Percentiles rank a stretch among this genome's conserved stretches.
Conservation (phyloP, 2,329 filamentous ascomycete species). For the Geosmithia putterillii region DNA sequence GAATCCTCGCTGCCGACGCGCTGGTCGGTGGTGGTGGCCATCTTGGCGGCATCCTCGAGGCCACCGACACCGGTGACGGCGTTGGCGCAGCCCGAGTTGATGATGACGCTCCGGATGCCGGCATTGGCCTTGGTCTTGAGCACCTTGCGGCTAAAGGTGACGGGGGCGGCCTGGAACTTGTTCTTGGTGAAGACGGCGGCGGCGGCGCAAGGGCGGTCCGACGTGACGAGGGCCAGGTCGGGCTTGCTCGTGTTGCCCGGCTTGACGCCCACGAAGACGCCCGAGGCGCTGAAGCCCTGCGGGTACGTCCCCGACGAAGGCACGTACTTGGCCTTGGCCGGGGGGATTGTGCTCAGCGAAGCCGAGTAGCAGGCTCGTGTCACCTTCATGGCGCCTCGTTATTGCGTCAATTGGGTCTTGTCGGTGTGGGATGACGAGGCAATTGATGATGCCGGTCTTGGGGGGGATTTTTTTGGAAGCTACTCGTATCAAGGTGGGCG, state of each 20-base stretch:
- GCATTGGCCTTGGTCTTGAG: conserved; percentile 53
- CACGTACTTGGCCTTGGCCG: conserved; percentile 81
- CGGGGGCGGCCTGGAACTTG: conserved; percentile 93
- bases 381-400: conserved; percentile 15
- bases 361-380: conserved; percentile 20
- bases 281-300: conserved; percentile 76
- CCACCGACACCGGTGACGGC: conserved; percentile 89
- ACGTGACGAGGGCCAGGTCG: conserved; percentile 80
- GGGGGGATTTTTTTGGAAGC: neutral
- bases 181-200: conserved; percentile 97
- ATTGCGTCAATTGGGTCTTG: neutral
- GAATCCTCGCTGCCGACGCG: conserved; percentile 32
- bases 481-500: neutral
- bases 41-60: conserved; percentile 73
- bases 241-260: conserved; percentile 82
- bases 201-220: conserved; percentile 72
- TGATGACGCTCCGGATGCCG: conserved; percentile 68
- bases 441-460: neutral
- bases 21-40: conserved; percentile 71
- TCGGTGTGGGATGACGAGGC: neutral
- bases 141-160: conserved; percentile 69
- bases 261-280: conserved; percentile 88
- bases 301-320: conserved; percentile 79
- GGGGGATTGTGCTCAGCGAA: conserved; percentile 40
- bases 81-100: conserved; percentile 96